phyloP scores from a whole-genome alignment of 768 basidiomycete species.

The Psilocybe cubensis region DNA sequence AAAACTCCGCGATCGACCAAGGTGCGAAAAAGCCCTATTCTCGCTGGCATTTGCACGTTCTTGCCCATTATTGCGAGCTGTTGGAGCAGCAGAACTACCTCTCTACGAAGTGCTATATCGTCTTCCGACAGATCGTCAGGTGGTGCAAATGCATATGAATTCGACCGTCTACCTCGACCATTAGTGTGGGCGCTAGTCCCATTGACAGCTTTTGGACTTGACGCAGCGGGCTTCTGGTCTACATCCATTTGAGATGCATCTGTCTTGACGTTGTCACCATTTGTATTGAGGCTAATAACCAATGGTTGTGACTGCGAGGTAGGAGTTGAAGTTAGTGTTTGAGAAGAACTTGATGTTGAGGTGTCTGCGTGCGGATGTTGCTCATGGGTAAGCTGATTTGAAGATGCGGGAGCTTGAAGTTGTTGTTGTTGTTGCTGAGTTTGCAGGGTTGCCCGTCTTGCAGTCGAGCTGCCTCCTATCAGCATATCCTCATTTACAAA shows the following conservation, averaged over 20 bases:
- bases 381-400: slow-evolving; percentile 15
- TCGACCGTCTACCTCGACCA: slow-evolving; percentile 28
- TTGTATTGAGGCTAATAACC: slow-evolving; percentile 43
- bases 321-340: not conserved
- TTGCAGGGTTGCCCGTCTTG: slow-evolving; percentile 21
- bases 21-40: slow-evolving; percentile 83
- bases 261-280: slow-evolving; percentile 39
- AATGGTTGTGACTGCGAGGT: slow-evolving; percentile 29
- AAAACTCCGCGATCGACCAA: slow-evolving; percentile 89
- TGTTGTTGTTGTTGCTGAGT: slow-evolving; percentile 20
- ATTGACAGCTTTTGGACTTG: slow-evolving; percentile 33
- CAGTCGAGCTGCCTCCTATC: slow-evolving; percentile 37
- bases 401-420: slow-evolving; percentile 18
- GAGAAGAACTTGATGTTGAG: not conserved
- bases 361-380: not conserved
- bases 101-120: slow-evolving; percentile 62
- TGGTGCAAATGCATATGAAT: slow-evolving; percentile 57
- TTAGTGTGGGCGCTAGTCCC: slow-evolving; percentile 26
- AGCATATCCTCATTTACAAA: slow-evolving; percentile 77
- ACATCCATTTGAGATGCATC: slow-evolving; percentile 42
- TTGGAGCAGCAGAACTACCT: slow-evolving; percentile 87
- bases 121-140: slow-evolving; percentile 57
- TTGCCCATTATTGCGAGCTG: slow-evolving; percentile 96
- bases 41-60: slow-evolving; percentile 88
- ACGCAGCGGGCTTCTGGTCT: slow-evolving; percentile 31